phyloP scores from a whole-genome alignment of 2,329 filamentous ascomycete species.

The Ilyonectria sp. region DNA sequence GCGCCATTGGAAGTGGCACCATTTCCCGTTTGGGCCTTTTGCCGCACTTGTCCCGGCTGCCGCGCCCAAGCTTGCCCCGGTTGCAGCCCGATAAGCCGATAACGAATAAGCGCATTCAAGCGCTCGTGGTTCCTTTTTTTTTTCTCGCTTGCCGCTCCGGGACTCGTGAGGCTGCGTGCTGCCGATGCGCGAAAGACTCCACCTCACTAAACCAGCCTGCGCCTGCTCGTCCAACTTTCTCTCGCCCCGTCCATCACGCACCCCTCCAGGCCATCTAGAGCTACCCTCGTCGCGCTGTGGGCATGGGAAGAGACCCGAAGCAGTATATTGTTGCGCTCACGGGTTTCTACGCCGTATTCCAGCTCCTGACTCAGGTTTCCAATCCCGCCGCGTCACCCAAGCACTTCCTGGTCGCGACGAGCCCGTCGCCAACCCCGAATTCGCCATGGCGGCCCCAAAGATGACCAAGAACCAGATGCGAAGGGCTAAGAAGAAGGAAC shows the following conservation, averaged over 20 bases:
- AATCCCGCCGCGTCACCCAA: constrained; percentile 50
- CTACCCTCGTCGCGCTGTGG: constrained; percentile 33
- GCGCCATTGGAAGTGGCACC: constrained; percentile 4
- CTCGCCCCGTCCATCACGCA: constrained; percentile 17
- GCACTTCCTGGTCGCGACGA: constrained; percentile 45
- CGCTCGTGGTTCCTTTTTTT: constrained; percentile 8
- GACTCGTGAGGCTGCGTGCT: constrained; percentile 16
- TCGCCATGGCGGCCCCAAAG: constrained; percentile 76
- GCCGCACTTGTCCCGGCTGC: constrained; percentile 23
- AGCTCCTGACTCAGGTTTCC: constrained; percentile 53
- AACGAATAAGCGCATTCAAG: constrained; percentile 18
- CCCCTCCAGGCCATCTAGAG: constrained; percentile 10
- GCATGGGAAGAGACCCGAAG: constrained; percentile 58
- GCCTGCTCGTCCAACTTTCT: constrained; percentile 25
- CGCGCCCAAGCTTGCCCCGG: not conserved
- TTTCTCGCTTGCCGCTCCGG: not conserved
- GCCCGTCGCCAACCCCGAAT: constrained; percentile 43
- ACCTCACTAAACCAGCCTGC: constrained; percentile 27
- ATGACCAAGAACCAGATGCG: constrained; percentile 95
- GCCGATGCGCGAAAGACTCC: constrained; percentile 28
- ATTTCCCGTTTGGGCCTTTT: constrained; percentile 14
- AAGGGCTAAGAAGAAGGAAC: constrained; percentile 94
- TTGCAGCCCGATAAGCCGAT: constrained; percentile 14
- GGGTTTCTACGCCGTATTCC: constrained; percentile 55
- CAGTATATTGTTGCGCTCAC: constrained; percentile 53